Evolutionary conservation across 495 filamentous ascomycete genomes (phyloP).

Genomic region (Cercophora samala): DNA sequence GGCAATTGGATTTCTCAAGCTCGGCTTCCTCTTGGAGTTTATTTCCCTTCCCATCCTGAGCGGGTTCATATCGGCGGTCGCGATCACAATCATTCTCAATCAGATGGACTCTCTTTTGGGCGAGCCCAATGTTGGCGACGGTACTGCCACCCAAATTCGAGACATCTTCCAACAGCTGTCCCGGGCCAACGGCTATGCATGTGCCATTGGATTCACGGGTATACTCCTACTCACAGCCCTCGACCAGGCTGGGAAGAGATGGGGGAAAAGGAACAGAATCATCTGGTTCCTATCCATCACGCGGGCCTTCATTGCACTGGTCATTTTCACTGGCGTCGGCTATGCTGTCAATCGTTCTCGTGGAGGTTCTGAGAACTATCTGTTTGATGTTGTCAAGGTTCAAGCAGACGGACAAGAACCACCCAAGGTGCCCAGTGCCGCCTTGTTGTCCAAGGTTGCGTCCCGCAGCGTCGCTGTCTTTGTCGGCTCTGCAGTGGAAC

Average conservation of each 20-base stretch:
- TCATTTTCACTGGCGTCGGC: conserved; percentile 47
- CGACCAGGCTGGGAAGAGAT: conserved; percentile 45
- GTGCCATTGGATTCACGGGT: conserved; percentile 46
- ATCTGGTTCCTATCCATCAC: conserved; percentile 46
- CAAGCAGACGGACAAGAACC: conserved; percentile 41
- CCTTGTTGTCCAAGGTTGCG: conserved; percentile 39
- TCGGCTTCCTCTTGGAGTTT: conserved; percentile 52
- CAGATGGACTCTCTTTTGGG: conserved; percentile 48
- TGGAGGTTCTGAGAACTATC: conserved; percentile 27
- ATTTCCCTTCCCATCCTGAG: conserved; percentile 50
- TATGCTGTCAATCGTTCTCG: conserved; percentile 47
- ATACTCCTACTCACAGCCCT: conserved; percentile 43
- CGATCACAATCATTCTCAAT: conserved; percentile 48
- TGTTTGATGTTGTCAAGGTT: conserved; percentile 45
- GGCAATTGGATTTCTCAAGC: conserved; percentile 47
- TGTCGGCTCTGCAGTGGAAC: conserved; percentile 46
- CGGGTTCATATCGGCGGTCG: conserved; percentile 51
- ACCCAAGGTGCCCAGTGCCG: conserved; percentile 35
- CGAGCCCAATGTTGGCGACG: conserved; percentile 38
- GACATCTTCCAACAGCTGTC: conserved; percentile 43
- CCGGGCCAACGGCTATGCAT: conserved; percentile 41
- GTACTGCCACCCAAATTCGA: conserved; percentile 42
- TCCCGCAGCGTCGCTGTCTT: conserved; percentile 43
- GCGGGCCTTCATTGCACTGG: conserved; percentile 44
- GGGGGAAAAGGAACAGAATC: conserved; percentile 43